Percentiles rank a stretch among this genome's conserved stretches.
phyloP scores from a whole-genome alignment of 768 basidiomycete genomes.

The Cystoderma amianthinum region DNA sequence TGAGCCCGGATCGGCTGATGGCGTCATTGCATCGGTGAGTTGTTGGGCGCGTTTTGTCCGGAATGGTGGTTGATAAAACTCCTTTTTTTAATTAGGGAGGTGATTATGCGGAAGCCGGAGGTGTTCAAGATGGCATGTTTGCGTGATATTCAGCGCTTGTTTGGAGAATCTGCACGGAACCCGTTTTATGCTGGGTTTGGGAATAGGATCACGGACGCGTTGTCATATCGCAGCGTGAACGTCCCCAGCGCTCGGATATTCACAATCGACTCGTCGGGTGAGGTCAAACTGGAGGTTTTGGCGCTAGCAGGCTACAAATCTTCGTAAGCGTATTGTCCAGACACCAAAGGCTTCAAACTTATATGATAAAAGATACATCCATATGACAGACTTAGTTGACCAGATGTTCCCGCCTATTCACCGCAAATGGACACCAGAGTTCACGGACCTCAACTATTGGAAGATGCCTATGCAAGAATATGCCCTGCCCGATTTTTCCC shows the following conservation, averaged over 20 bases:
- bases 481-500: constrained; percentile 70
- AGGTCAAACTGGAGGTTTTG: constrained; percentile 96
- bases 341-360: neutral
- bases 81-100: constrained; percentile 57
- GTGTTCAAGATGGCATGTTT: constrained; percentile 99
- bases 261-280: constrained; percentile 91
- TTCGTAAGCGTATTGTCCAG: constrained; percentile 46
- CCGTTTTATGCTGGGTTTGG: constrained; percentile 98
- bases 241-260: constrained; percentile 93
- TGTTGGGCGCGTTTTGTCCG: neutral
- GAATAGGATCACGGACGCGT: constrained; percentile 95
- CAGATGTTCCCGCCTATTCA: constrained; percentile 98
- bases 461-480: constrained; percentile 73
- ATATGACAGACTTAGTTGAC: constrained; percentile 99
- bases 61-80: neutral
- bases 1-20: constrained; percentile 96
- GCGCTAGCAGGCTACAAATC: constrained; percentile 96
- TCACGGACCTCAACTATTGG: constrained; percentile 98
- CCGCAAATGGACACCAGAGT: constrained; percentile 83
- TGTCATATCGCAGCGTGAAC: constrained; percentile 96
- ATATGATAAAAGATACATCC: constrained; percentile 67
- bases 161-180: constrained; percentile 61
- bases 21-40: constrained; percentile 86
- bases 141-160: constrained; percentile 88
- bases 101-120: constrained; percentile 98